These are phyloP conservation scores for Nannizziopsis barbatae DNA, from an alignment of 2,329 filamentous ascomycete genomes.

Conservation along the genomic window DNA sequence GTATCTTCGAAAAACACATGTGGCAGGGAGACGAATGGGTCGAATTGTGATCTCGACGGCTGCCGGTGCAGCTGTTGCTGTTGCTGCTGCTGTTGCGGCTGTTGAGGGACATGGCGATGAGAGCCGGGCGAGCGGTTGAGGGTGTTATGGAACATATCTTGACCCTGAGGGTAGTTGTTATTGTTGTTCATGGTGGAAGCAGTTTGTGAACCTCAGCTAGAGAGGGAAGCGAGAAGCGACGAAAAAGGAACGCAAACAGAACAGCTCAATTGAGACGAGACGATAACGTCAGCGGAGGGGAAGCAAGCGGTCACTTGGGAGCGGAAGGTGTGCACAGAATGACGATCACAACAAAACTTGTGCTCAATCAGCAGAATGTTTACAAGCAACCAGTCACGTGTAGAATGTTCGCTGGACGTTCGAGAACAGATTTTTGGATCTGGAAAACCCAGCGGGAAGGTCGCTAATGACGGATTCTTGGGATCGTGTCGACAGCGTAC, in stretches of 20 bases:
- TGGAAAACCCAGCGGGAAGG: slow-evolving; percentile 13
- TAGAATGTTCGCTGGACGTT: slow-evolving; percentile 4
- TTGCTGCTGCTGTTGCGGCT: slow-evolving; percentile 39
- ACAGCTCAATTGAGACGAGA: slow-evolving; percentile 3
- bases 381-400: slow-evolving; percentile 4
- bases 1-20: slow-evolving; percentile 61
- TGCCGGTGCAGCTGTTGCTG: slow-evolving; percentile 58
- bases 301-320: not conserved
- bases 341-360: not conserved
- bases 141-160: slow-evolving; percentile 54
- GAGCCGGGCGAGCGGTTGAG: slow-evolving; percentile 63
- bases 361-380: not conserved
- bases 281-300: not conserved
- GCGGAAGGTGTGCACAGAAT: not conserved
- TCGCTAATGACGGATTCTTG: slow-evolving; percentile 18
- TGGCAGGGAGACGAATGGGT: slow-evolving; percentile 57
- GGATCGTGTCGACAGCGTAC: slow-evolving; percentile 9
- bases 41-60: slow-evolving; percentile 67
- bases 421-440: slow-evolving; percentile 1
- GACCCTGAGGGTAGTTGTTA: slow-evolving; percentile 17
- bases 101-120: slow-evolving; percentile 46
- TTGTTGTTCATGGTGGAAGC: slow-evolving; percentile 25
- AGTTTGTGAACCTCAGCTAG: slow-evolving; percentile 20
- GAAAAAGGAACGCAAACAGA: slow-evolving; percentile 5
- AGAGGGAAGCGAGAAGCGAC: slow-evolving; percentile 5